Evolutionary conservation across 257 asterid genomes (phyloP).

Genomic region (Penstemon newberryi): DNA sequence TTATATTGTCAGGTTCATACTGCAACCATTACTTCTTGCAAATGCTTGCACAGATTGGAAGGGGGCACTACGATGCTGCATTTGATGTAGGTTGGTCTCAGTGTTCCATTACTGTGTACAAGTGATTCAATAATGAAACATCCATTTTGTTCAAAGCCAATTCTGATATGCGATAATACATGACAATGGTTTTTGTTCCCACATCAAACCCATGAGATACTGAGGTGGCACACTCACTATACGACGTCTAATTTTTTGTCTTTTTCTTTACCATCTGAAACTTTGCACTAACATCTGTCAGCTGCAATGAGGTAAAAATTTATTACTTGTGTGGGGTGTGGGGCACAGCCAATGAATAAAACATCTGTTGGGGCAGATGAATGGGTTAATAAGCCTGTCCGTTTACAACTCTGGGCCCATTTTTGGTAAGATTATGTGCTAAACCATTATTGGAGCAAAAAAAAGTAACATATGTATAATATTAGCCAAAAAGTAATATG

Average conservation of each 20-base stretch:
- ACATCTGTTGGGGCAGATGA: no score
- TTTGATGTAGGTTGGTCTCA: slow-evolving; percentile 59
- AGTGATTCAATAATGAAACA: background rate
- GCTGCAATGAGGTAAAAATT: background rate
- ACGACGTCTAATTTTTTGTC: background rate
- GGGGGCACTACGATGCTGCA: slow-evolving; percentile 81
- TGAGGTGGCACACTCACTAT: background rate
- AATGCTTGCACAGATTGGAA: slow-evolving; percentile 85
- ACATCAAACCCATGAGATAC: background rate
- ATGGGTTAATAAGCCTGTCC: no score
- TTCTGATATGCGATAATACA: background rate
- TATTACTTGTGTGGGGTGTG: background rate
- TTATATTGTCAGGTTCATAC: slow-evolving; percentile 50
- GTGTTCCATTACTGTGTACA: slow-evolving; percentile 5
- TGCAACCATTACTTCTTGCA: slow-evolving; percentile 91
- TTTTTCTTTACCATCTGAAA: background rate
- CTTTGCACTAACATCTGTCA: background rate
- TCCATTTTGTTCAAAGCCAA: background rate
- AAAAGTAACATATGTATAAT: no score
- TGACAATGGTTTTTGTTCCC: background rate
- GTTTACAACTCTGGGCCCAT: no score
- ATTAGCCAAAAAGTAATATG: no score
- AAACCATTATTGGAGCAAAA: no score
- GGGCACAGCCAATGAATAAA: no score
- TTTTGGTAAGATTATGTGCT: no score